These are phyloP conservation scores for Aspergillus floridensis DNA, from an alignment of 2,329 filamentous ascomycete species.

Conservation along the genomic window DNA sequence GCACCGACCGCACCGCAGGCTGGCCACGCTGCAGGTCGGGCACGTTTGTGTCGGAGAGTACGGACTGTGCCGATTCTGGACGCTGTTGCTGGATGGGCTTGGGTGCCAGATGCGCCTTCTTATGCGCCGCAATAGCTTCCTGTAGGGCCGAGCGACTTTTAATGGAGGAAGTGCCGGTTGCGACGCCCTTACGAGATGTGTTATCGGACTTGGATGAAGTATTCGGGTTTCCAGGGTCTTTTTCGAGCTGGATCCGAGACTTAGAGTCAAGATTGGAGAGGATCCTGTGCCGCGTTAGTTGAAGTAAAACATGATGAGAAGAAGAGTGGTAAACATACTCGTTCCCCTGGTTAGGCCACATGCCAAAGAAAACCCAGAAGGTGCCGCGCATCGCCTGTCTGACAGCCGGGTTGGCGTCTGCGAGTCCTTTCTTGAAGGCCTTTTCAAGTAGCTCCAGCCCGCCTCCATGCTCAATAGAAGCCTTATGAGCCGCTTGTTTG, in stretches of 20 bases:
- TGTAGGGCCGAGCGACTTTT: slow-evolving; percentile 59
- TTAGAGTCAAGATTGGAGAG: slow-evolving; percentile 75
- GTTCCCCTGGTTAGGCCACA: slow-evolving; percentile 77
- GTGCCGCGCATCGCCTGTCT: slow-evolving; percentile 80
- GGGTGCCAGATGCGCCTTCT: slow-evolving; percentile 53
- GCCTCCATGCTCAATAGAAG: slow-evolving; percentile 77
- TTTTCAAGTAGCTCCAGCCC: slow-evolving; percentile 82
- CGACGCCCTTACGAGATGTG: slow-evolving; percentile 18
- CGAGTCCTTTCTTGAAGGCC: slow-evolving; percentile 82
- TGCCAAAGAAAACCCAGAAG: slow-evolving; percentile 77
- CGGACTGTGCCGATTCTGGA: slow-evolving; percentile 57
- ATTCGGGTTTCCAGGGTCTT: slow-evolving; percentile 71
- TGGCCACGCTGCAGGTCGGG: slow-evolving; percentile 38
- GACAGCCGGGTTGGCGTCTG: slow-evolving; percentile 84
- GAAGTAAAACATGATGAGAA: slow-evolving; percentile 12
- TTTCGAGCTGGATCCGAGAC: slow-evolving; percentile 75
- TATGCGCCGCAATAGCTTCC: slow-evolving; percentile 81
- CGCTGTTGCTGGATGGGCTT: slow-evolving; percentile 46
- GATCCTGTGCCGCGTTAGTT: slow-evolving; percentile 55
- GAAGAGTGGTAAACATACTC: slow-evolving; percentile 50
- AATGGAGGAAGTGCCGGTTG: slow-evolving; percentile 19
- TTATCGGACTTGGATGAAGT: slow-evolving; percentile 17
- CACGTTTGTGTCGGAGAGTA: too few relatives aligned
- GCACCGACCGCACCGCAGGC: slow-evolving; percentile 34
- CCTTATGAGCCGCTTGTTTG: slow-evolving; percentile 73